Conservation (phyloP, 148 eudicot species). For the Amaranthus hypochondriacus region DNA sequence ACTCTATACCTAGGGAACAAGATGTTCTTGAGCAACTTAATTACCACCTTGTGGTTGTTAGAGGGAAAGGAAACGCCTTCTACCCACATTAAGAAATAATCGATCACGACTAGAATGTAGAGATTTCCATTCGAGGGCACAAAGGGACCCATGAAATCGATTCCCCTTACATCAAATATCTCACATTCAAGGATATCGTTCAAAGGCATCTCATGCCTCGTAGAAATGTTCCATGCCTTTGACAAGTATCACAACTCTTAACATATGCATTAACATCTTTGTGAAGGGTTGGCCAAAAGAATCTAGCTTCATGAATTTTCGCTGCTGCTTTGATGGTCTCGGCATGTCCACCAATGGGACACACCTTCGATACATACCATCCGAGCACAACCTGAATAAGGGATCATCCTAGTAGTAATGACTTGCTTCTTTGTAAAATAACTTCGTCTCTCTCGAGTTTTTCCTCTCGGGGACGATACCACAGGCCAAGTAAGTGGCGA, state of each 20-base stretch:
- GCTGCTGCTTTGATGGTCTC: neutral
- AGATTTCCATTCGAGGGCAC: neutral
- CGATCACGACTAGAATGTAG: neutral
- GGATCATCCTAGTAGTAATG: neutral
- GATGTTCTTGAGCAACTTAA: neutral
- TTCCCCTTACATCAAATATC: neutral
- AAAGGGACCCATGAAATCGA: neutral
- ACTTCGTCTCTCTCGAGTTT: neutral
- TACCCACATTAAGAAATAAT: neutral
- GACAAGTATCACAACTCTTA: neutral
- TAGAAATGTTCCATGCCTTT: neutral
- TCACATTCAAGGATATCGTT: neutral
- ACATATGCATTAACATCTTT: neutral
- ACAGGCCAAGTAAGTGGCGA: neutral
- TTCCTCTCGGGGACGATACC: neutral
- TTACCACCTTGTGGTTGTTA: neutral
- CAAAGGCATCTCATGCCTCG: neutral
- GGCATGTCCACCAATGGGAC: neutral
- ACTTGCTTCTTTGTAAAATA: neutral
- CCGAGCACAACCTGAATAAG: neutral
- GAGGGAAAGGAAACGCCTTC: neutral
- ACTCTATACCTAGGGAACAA: neutral
- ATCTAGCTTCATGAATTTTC: neutral
- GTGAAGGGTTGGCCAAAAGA: neutral
- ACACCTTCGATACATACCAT: neutral